A percentile compares a stretch with the other conserved stretches of the same genome.
phyloP scores from a whole-genome alignment of 1,284 basidiomycete species.

The Agaricales sp. region DNA sequence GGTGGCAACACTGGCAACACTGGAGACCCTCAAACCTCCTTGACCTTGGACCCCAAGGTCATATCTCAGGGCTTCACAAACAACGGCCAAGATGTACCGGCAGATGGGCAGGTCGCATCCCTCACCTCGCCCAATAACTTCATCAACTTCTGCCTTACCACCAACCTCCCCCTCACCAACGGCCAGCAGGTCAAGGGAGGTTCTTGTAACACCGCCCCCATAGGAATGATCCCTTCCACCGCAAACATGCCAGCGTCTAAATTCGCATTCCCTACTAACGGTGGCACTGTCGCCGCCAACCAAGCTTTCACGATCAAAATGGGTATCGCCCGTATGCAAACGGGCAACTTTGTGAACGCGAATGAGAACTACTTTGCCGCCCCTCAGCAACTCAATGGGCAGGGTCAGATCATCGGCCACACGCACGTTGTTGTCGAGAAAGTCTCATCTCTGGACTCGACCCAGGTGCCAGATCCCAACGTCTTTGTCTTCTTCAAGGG shows the following conservation, averaged over 20 bases:
- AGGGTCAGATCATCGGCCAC: slow-evolving; percentile 49
- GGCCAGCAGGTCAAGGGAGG: slow-evolving; percentile 31
- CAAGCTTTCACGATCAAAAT: slow-evolving; percentile 36
- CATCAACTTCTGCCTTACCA: slow-evolving; percentile 56
- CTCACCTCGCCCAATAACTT: slow-evolving; percentile 62
- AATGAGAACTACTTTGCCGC: slow-evolving; percentile 43
- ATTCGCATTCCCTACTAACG: slow-evolving; percentile 35
- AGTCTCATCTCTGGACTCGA: slow-evolving; percentile 40
- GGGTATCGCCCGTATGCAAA: slow-evolving; percentile 32
- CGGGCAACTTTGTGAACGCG: slow-evolving; percentile 46
- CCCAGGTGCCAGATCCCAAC: slow-evolving; percentile 43
- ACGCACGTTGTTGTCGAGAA: slow-evolving; percentile 56
- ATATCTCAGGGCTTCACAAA: slow-evolving; percentile 42
- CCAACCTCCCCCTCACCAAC: slow-evolving; percentile 22
- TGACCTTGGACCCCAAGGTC: slow-evolving; percentile 40
- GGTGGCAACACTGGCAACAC: slow-evolving; percentile 9
- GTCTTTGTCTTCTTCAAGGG: slow-evolving; percentile 66
- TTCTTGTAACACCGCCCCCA: slow-evolving; percentile 28
- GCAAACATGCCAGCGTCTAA: slow-evolving; percentile 39
- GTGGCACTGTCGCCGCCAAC: slow-evolving; percentile 28
- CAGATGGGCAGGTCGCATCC: slow-evolving; percentile 44
- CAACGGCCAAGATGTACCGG: slow-evolving; percentile 33
- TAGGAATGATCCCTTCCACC: slow-evolving; percentile 23
- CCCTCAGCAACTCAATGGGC: slow-evolving; percentile 47
- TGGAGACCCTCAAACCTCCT: slow-evolving; percentile 28